Percentiles rank a stretch among this genome's conserved stretches.
Evolutionary conservation across 108 stramenopile species (phyloP).

Genomic region (Mediolabrus comicus): DNA sequence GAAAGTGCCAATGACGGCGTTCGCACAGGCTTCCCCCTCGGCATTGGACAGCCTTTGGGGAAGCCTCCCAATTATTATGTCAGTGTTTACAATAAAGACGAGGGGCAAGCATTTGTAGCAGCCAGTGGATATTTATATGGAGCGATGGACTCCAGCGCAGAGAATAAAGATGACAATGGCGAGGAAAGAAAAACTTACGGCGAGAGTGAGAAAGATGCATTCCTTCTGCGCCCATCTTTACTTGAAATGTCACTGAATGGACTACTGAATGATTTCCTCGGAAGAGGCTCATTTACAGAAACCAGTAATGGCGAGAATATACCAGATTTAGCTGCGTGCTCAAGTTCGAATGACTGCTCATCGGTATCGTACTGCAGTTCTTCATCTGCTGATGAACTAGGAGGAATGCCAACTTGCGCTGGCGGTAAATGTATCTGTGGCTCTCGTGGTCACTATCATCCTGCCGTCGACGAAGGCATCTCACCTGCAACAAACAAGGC

Average conservation of each 20-base stretch:
- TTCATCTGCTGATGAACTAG: constrained; percentile 26
- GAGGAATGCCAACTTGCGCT: constrained; percentile 57
- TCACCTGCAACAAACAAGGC: constrained; percentile 54
- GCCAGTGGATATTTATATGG: constrained; percentile 72
- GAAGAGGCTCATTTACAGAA: constrained; percentile 48
- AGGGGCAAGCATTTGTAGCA: constrained; percentile 81
- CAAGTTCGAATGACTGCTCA: constrained; percentile 55
- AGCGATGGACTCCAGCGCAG: constrained; percentile 26
- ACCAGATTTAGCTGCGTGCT: constrained; percentile 35
- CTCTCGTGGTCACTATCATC: constrained; percentile 70
- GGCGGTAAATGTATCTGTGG: constrained; percentile 68
- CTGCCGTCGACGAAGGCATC: constrained; percentile 77
- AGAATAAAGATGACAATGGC: constrained; percentile 49
- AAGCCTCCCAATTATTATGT: constrained; percentile 79
- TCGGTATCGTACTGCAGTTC: constrained; percentile 65
- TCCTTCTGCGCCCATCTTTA: constrained; percentile 61
- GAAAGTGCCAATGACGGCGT: constrained; percentile 57
- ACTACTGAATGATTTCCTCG: constrained; percentile 71
- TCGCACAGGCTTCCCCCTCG: constrained; percentile 58
- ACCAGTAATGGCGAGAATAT: constrained; percentile 15
- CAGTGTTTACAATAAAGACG: constrained; percentile 57
- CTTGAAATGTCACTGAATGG: constrained; percentile 68
- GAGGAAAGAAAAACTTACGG: constrained; percentile 50
- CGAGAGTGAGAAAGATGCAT: constrained; percentile 50
- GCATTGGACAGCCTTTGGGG: constrained; percentile 49